A percentile compares a stretch with the other conserved stretches of the same genome.
These are phyloP conservation scores for Cyberlindnera japonica DNA, from an alignment of 805 yeast species.

Conservation along the genomic window DNA sequence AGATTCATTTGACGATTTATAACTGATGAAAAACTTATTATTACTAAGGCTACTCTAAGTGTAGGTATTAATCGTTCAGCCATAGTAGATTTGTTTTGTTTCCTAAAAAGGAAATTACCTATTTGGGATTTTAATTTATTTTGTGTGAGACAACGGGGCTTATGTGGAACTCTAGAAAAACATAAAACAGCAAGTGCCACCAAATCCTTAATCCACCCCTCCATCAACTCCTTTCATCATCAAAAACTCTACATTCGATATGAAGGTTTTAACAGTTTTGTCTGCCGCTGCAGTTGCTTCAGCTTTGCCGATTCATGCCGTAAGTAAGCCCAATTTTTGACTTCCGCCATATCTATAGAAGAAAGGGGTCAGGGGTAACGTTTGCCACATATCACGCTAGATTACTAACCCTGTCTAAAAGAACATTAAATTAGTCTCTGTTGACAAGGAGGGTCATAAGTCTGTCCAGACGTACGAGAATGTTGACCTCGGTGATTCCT, in stretches of 20 bases:
- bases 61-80: no score
- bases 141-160: not conserved
- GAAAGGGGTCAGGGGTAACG: not conserved
- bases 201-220: not conserved
- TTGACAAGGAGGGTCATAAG: conserved; percentile 15
- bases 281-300: conserved; percentile 20
- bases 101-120: no score
- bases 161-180: not conserved
- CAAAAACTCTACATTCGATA: conserved; percentile 5
- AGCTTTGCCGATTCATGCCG: conserved; percentile 25
- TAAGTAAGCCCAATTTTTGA: conserved; percentile 13
- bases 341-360: not conserved
- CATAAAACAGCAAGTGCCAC: conserved; percentile 1
- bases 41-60: no score
- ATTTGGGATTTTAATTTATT: no score
- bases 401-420: conserved; percentile 5
- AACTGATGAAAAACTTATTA: no score
- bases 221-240: not conserved
- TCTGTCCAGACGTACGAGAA: conserved; percentile 12
- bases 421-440: conserved; percentile 18
- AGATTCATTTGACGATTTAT: no score
- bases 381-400: not conserved
- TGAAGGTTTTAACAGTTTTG: conserved; percentile 21
- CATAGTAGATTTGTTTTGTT: no score
- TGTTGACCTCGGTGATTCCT: conserved; percentile 23